Evolutionary conservation across 2,329 filamentous ascomycete genomes (phyloP).

Genomic region (Drechslera avenae): DNA sequence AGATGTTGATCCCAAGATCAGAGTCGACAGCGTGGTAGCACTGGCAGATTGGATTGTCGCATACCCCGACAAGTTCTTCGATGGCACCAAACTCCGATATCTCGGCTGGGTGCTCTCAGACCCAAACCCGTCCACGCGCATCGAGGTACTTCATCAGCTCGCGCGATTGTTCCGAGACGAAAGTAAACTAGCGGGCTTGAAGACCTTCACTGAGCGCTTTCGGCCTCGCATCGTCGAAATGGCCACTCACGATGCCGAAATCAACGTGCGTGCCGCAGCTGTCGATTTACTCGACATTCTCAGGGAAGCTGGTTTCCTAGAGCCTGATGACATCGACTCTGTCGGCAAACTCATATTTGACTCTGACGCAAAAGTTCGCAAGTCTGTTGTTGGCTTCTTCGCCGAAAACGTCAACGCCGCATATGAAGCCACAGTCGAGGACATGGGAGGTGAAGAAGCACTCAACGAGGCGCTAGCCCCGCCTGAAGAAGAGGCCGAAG

Average conservation of each 20-base stretch:
- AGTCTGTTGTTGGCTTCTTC: conserved; percentile 89
- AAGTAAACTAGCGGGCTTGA: conserved; percentile 75
- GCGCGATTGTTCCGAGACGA: conserved; percentile 78
- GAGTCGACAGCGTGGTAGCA: conserved; percentile 84
- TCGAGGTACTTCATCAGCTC: conserved; percentile 87
- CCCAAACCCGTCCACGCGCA: conserved; percentile 70
- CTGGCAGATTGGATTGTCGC: conserved; percentile 87
- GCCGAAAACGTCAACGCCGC: conserved; percentile 83
- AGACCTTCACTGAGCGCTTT: conserved; percentile 93
- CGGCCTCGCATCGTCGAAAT: conserved; percentile 88
- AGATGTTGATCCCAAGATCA: conserved; percentile 87
- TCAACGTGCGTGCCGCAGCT: conserved; percentile 76
- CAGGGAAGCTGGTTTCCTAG: conserved; percentile 81
- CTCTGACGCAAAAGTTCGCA: conserved; percentile 79
- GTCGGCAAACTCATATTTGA: conserved; percentile 91
- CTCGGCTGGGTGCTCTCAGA: conserved; percentile 96
- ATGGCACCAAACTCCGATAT: conserved; percentile 88
- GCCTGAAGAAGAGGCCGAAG: conserved; percentile 72
- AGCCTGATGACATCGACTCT: conserved; percentile 87
- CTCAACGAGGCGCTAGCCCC: conserved; percentile 76
- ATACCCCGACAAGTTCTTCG: conserved; percentile 86
- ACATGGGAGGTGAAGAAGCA: conserved; percentile 78
- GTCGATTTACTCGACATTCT: conserved; percentile 83
- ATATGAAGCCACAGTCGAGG: conserved; percentile 78
- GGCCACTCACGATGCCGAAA: conserved; percentile 82